Conservation (phyloP, 495 filamentous ascomycete species). For the Aspergillus cristatus region DNA sequence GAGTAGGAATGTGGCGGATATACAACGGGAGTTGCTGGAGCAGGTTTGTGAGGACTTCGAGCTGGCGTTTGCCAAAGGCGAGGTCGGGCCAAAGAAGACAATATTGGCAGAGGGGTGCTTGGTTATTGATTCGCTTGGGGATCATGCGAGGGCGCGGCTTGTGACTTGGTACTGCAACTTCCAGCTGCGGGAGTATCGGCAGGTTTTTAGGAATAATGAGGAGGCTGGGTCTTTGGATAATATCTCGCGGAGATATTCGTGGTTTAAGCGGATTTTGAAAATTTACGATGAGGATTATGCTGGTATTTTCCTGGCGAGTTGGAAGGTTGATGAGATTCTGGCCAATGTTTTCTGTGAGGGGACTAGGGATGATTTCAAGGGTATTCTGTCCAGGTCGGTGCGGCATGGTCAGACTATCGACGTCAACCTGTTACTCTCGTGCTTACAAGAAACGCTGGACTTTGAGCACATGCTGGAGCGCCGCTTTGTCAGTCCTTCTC, state of each 20-base stretch:
- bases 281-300: constrained; percentile 93
- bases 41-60: constrained; percentile 99
- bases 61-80: constrained; percentile 83
- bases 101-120: constrained; percentile 78
- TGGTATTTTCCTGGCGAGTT: constrained; percentile 73
- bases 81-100: constrained; percentile 59
- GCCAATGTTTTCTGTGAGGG: constrained; percentile 91
- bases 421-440: constrained; percentile 84
- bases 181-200: constrained; percentile 87
- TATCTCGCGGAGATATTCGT: constrained; percentile 87
- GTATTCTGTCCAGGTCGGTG: constrained; percentile 80
- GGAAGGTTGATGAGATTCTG: constrained; percentile 87
- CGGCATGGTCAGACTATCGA: constrained; percentile 80
- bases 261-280: constrained; percentile 94
- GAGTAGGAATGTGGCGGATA: constrained; percentile 84
- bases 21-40: constrained; percentile 89
- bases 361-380: constrained; percentile 90
- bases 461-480: constrained; percentile 90
- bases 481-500: constrained; percentile 67
- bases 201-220: constrained; percentile 92
- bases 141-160: constrained; percentile 71
- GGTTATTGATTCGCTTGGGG: constrained; percentile 92
- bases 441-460: constrained; percentile 92
- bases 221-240: constrained; percentile 97
- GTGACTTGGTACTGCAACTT: constrained; percentile 98